Base-by-base conservation (phyloP, 768 basidiomycete genomes). In the Lentinula detonsa region DNA sequence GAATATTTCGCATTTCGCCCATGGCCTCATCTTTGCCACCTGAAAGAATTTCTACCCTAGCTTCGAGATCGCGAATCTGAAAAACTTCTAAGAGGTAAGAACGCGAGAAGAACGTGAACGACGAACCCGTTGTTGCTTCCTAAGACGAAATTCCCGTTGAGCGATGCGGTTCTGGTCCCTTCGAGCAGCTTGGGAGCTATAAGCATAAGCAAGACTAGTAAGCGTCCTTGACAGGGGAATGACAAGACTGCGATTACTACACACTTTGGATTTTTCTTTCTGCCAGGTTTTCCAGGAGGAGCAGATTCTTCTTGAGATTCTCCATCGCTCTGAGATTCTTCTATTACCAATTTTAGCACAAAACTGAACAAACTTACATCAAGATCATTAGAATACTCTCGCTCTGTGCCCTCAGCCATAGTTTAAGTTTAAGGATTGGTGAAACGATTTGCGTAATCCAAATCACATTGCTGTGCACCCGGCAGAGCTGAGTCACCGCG, bases 31-130 rank as follows among this genome's bases (percentile, higher is more conserved):
- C 95, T 68, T 93, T 88, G 45, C 91, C 91, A 18, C 92, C 93
- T 5, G 94, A 96, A 16, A 97, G 81, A 7, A 97, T 87, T 73
- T 95, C 94, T n/a, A 97, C 93, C 49, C 91, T 85, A 18, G 94
- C 94, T 75, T 97, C 95, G 40, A 97, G 85, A 74, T 97, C 95
- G 21, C 94, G 91, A 72, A 97, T 95, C 92, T 97, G 66, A 53
- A 43, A 59, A 18, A n/a, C 57, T 40, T 50, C 49, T 63, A 59
- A 39, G 34, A 35, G 62, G 55, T 18, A 48, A 13, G 15, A n/a
- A 37, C 40, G 42, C 35, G 18, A 18, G 5, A 8, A 57, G 39
- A 34, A 59, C 53, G 18, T 48, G 48, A 45, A 34, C 49, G 50
- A 34, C 56, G 8, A 61, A 88, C 88, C 71, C 88, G 81, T 65